Percentiles rank a stretch among this genome's conserved stretches.
Evolutionary conservation across 768 basidiomycete genomes (phyloP).

Genomic region (Amanita phalloides): DNA sequence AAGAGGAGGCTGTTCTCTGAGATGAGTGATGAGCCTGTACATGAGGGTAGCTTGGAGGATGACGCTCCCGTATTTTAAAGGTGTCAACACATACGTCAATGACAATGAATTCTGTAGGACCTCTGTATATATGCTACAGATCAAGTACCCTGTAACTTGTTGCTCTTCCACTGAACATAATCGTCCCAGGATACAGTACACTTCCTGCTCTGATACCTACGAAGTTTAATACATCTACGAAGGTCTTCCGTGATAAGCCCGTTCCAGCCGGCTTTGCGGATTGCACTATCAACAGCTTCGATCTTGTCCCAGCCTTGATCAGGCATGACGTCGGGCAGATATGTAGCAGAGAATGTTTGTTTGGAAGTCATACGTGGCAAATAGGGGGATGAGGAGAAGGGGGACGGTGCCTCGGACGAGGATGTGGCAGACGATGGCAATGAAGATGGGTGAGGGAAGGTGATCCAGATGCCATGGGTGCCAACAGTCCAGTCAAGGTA

Average conservation of each 20-base stretch:
- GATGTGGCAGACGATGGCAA: constrained; percentile 29
- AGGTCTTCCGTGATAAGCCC: constrained; percentile 77
- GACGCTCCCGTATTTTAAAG: neutral
- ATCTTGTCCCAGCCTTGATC: constrained; percentile 93
- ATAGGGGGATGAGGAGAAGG: constrained; percentile 53
- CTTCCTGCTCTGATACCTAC: constrained; percentile 73
- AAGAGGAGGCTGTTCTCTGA: constrained; percentile 24
- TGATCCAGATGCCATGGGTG: constrained; percentile 84
- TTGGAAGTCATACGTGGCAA: constrained; percentile 44
- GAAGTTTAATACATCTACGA: constrained; percentile 62
- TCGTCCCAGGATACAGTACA: constrained; percentile 66
- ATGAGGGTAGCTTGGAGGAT: neutral
- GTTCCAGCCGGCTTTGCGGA: constrained; percentile 87
- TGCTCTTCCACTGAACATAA: constrained; percentile 63
- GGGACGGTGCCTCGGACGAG: constrained; percentile 59
- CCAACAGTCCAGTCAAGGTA: constrained; percentile 94
- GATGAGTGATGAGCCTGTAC: neutral
- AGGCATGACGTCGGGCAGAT: constrained; percentile 85
- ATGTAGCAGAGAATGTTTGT: constrained; percentile 73
- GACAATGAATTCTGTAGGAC: neutral
- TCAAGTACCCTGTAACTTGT: constrained; percentile 10
- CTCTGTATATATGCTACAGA: neutral
- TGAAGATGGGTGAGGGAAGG: constrained; percentile 71
- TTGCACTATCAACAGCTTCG: constrained; percentile 85
- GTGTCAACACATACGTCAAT: neutral